These are phyloP conservation scores for Ophiostoma perfectum DNA, from an alignment of 2,329 filamentous ascomycete species.

Conservation along the genomic window DNA sequence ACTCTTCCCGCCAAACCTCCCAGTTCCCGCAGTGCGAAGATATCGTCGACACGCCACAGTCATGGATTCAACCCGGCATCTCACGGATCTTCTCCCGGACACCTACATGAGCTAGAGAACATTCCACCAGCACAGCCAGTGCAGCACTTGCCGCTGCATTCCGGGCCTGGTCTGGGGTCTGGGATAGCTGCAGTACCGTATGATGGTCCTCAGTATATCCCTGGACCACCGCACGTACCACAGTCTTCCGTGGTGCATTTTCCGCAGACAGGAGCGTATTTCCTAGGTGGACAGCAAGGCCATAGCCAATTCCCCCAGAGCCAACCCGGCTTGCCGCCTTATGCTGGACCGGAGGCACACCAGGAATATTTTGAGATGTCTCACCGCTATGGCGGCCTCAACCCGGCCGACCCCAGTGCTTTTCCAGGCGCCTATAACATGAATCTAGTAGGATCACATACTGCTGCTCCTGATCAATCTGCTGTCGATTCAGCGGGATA, in stretches of 20 bases:
- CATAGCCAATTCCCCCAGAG: background rate
- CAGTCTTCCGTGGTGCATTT: background rate
- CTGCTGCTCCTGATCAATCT: background rate
- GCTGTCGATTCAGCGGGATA: background rate
- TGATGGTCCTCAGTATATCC: background rate
- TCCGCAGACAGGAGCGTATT: background rate
- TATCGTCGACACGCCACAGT: background rate
- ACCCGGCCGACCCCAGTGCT: background rate
- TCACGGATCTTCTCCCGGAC: background rate
- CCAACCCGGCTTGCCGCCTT: background rate
- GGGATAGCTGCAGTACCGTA: background rate
- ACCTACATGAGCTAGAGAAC: conserved; percentile 37
- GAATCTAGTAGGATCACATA: background rate
- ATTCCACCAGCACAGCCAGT: background rate
- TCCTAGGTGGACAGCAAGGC: background rate
- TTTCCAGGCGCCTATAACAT: background rate
- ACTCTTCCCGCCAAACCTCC: background rate
- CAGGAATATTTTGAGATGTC: background rate
- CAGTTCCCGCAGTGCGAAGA: background rate
- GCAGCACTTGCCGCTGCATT: background rate
- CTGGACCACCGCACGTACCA: background rate
- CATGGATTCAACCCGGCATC: background rate
- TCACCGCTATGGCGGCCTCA: background rate
- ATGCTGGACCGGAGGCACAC: background rate
- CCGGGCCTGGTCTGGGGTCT: background rate